Percentiles rank a stretch among this genome's conserved stretches.
Evolutionary conservation across 2,329 filamentous ascomycete species (phyloP).

Genomic region (Clarireedia hainanense): DNA sequence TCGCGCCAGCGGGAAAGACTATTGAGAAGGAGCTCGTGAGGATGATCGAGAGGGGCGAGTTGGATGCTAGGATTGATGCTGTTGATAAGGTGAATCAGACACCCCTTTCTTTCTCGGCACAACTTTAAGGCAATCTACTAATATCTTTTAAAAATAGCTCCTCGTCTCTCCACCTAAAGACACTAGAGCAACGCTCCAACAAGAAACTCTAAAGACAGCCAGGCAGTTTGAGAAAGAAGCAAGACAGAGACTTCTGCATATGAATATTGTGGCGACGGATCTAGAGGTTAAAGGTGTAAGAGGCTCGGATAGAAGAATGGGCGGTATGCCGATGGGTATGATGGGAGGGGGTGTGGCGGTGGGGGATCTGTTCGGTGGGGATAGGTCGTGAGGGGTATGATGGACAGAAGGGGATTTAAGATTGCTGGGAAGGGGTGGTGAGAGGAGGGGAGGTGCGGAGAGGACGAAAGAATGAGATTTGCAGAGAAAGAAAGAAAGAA

Average conservation of each 20-base stretch:
- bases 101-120: background rate
- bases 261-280: slow-evolving; percentile 68
- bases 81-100: slow-evolving; percentile 56
- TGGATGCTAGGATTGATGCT: slow-evolving; percentile 77
- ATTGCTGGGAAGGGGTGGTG: background rate
- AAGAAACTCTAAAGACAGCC: slow-evolving; percentile 58
- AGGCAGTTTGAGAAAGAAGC: slow-evolving; percentile 67
- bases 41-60: slow-evolving; percentile 65
- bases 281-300: slow-evolving; percentile 50
- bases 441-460: background rate
- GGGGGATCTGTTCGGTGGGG: slow-evolving; percentile 1
- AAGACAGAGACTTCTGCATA: slow-evolving; percentile 65
- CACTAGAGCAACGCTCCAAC: slow-evolving; percentile 61
- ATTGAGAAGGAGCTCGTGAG: slow-evolving; percentile 67
- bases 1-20: slow-evolving; percentile 53
- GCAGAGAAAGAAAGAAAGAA: background rate
- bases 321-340: background rate
- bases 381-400: background rate
- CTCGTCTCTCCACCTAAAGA: slow-evolving; percentile 65
- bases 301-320: background rate
- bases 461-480: background rate
- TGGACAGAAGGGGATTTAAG: background rate
- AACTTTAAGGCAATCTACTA: slow-evolving; percentile 8
- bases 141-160: slow-evolving; percentile 38
- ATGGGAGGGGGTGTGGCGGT: background rate